Conservation (phyloP, 2,329 filamentous ascomycete species). For the Cercospora sp. region DNA sequence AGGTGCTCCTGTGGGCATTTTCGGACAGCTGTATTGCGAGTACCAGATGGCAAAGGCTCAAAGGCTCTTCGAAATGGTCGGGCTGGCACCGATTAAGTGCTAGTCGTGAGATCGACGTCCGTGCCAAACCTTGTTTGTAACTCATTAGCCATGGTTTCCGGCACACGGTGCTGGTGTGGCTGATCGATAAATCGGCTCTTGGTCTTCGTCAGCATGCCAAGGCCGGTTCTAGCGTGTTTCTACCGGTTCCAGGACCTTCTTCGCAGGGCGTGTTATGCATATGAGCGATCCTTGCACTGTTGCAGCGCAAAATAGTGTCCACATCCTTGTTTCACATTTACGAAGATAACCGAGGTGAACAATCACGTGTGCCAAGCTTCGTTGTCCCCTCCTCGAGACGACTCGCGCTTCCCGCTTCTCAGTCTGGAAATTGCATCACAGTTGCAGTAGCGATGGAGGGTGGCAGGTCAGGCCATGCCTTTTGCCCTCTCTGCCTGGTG, state of each 20-base stretch:
- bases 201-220: neutral
- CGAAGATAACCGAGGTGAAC: neutral
- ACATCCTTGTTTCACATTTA: neutral
- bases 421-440: neutral
- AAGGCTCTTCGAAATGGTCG: neutral
- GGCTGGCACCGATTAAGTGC: neutral
- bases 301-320: neutral
- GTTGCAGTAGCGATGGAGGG: neutral
- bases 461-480: neutral
- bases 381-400: neutral
- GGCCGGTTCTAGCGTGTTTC: neutral
- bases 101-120: neutral
- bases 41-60: neutral
- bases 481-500: neutral
- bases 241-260: neutral
- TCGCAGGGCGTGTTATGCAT: neutral
- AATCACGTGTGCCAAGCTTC: neutral
- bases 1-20: neutral
- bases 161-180: neutral
- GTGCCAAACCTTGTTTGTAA: neutral
- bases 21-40: neutral
- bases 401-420: neutral
- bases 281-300: neutral
- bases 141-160: neutral
- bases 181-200: neutral